These are phyloP conservation scores for Aspergillus puulaauensis DNA, from an alignment of 2,329 filamentous ascomycete species.

Conservation along the genomic window DNA sequence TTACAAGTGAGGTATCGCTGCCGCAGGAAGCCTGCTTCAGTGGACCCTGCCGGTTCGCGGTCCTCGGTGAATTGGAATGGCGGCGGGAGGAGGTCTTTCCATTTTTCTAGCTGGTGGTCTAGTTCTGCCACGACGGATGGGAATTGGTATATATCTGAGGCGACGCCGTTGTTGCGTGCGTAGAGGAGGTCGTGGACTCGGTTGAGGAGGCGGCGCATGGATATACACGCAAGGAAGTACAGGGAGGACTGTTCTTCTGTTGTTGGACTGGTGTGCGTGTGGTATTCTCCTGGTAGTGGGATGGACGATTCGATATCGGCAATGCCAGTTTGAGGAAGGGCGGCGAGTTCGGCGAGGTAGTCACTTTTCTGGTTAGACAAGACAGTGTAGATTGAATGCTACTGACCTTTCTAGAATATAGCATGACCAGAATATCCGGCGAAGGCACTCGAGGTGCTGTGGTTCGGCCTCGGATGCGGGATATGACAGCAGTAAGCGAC, in stretches of 20 bases:
- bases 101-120: slow-evolving; percentile 34
- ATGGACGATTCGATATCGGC: slow-evolving; percentile 54
- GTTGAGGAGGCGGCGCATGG: slow-evolving; percentile 25
- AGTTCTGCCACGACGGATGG: slow-evolving; percentile 47
- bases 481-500: slow-evolving; percentile 51
- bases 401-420: slow-evolving; percentile 53
- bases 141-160: slow-evolving; percentile 47
- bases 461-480: slow-evolving; percentile 31
- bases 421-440: slow-evolving; percentile 56
- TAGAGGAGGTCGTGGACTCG: slow-evolving; percentile 44
- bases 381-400: background rate
- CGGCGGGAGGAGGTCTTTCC: slow-evolving; percentile 32
- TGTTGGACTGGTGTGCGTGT: slow-evolving; percentile 41
- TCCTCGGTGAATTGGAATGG: slow-evolving; percentile 35
- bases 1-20: slow-evolving; percentile 54
- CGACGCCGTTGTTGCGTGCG: slow-evolving; percentile 46
- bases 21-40: slow-evolving; percentile 50
- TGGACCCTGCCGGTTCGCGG: slow-evolving; percentile 31
- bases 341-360: slow-evolving; percentile 54
- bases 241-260: slow-evolving; percentile 51
- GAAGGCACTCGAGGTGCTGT: slow-evolving; percentile 50
- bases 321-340: slow-evolving; percentile 52
- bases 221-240: slow-evolving; percentile 56
- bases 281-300: slow-evolving; percentile 48
- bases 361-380: slow-evolving; percentile 36